Evolutionary conservation across 164 flowering plant species (phyloP).

Genomic region (Nelumbo lutea): DNA sequence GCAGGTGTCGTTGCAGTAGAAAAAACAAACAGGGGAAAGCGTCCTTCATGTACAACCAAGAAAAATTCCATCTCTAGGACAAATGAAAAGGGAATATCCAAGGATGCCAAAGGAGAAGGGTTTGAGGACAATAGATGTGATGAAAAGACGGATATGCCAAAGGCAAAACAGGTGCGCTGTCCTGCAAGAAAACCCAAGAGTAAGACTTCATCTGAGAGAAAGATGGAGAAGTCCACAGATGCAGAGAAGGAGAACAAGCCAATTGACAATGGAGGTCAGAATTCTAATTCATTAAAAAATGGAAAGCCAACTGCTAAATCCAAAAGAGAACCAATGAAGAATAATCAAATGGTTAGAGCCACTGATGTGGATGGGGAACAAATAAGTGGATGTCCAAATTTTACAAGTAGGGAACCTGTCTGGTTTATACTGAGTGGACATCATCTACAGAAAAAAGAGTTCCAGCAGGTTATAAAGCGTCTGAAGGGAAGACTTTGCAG

Average conservation of each 20-base stretch:
- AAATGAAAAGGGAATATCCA: slow-evolving; percentile 4
- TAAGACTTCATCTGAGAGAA: slow-evolving; percentile 9
- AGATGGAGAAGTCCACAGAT: slow-evolving; percentile 20
- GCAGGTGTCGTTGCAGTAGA: slow-evolving; percentile 15
- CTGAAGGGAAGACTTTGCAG: slow-evolving; percentile 77
- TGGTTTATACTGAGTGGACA: slow-evolving; percentile 86
- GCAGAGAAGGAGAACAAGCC: slow-evolving; percentile 51
- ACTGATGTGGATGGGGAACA: slow-evolving; percentile 6
- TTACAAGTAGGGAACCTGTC: slow-evolving; percentile 30
- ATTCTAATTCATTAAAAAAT: slow-evolving; percentile 13
- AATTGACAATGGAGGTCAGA: slow-evolving; percentile 15
- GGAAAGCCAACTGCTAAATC: slow-evolving; percentile 24
- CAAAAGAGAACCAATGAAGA: slow-evolving; percentile 8
- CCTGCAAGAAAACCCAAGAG: slow-evolving; percentile 18
- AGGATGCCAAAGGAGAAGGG: slow-evolving; percentile 12
- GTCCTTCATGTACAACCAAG: slow-evolving; percentile 23
- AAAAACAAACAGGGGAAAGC: slow-evolving; percentile 17
- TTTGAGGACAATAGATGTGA: slow-evolving; percentile 1
- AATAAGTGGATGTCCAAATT: slow-evolving; percentile 1
- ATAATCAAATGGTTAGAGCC: slow-evolving; percentile 9
- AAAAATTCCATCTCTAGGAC: slow-evolving; percentile 8
- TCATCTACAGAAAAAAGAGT: slow-evolving; percentile 74
- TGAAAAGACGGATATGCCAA: slow-evolving; percentile 9
- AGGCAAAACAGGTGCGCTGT: slow-evolving; percentile 1
- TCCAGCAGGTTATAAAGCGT: slow-evolving; percentile 58